phyloP scores from a whole-genome alignment of 257 asterid species.

The Plantago ovata region DNA sequence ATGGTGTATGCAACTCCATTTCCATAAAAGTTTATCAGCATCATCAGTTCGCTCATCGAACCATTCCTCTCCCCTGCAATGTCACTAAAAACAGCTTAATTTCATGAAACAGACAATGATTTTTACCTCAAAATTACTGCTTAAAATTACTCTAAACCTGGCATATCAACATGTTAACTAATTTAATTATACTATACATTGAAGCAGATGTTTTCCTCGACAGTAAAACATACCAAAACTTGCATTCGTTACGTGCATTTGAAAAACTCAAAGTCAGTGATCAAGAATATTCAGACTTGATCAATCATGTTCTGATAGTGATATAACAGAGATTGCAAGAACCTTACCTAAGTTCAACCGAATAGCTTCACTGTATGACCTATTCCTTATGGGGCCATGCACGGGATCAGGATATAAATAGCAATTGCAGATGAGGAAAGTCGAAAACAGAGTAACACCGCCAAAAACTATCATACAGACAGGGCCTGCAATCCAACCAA shows the following conservation, averaged over 20 bases:
- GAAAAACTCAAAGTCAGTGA: no score
- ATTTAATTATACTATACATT: no score
- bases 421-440: slow-evolving; percentile 50
- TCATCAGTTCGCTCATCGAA: slow-evolving; percentile 56
- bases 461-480: slow-evolving; percentile 52
- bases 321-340: not conserved
- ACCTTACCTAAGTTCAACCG: slow-evolving; percentile 47
- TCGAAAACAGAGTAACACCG: slow-evolving; percentile 36
- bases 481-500: slow-evolving; percentile 84
- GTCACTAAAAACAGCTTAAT: not conserved
- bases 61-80: slow-evolving; percentile 59
- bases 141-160: no score
- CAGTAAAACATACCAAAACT: no score
- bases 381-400: slow-evolving; percentile 39
- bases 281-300: no score
- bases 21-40: slow-evolving; percentile 54
- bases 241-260: no score
- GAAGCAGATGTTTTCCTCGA: no score
- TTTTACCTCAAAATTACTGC: not conserved
- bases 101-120: not conserved
- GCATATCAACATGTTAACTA: no score
- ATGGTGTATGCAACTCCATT: slow-evolving; percentile 67
- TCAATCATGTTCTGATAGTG: no score
- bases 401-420: slow-evolving; percentile 58
- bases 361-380: slow-evolving; percentile 60